Conservation (phyloP, 164 flowering plant genomes). For the Nymphaea thermarum region DNA sequence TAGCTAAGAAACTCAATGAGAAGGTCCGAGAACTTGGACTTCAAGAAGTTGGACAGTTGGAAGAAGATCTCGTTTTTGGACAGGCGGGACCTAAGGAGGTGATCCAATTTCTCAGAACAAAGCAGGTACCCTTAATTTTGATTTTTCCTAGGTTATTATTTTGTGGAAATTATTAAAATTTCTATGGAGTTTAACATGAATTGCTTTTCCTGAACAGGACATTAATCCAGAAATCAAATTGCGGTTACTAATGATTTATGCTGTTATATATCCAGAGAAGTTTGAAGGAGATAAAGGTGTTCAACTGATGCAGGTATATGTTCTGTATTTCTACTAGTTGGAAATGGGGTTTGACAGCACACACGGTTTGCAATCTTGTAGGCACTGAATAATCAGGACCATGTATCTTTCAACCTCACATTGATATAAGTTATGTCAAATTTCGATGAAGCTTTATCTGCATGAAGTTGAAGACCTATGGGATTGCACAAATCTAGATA, state of each 20-base stretch:
- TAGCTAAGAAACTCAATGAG: constrained; percentile 78
- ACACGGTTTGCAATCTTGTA: too few species aligned
- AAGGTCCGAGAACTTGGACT: constrained; percentile 63
- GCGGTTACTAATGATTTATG: constrained; percentile 90
- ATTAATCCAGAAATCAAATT: constrained; percentile 61
- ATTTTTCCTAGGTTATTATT: too few species aligned
- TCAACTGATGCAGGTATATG: constrained; percentile 80
- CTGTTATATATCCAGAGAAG: constrained; percentile 79
- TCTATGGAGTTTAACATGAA: too few species aligned
- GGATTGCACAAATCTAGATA: too few species aligned
- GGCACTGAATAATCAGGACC: too few species aligned
- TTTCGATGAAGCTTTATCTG: too few species aligned
- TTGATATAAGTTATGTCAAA: too few species aligned
- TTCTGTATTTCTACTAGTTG: background rate
- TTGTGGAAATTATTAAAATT: too few species aligned
- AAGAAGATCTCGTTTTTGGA: constrained; percentile 95
- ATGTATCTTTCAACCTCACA: too few species aligned
- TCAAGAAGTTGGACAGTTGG: constrained; percentile 89
- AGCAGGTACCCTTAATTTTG: constrained; percentile 33
- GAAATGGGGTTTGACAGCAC: too few species aligned
- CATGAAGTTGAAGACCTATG: too few species aligned
- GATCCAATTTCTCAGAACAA: constrained; percentile 56
- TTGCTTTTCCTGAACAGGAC: constrained; percentile 25
- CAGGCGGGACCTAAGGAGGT: constrained; percentile 93
- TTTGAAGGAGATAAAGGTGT: constrained; percentile 92